Percentiles rank a stretch among this genome's conserved stretches.
Evolutionary conservation across 2,329 filamentous ascomycete genomes (phyloP).

Genomic region (Colletotrichum sp.): DNA sequence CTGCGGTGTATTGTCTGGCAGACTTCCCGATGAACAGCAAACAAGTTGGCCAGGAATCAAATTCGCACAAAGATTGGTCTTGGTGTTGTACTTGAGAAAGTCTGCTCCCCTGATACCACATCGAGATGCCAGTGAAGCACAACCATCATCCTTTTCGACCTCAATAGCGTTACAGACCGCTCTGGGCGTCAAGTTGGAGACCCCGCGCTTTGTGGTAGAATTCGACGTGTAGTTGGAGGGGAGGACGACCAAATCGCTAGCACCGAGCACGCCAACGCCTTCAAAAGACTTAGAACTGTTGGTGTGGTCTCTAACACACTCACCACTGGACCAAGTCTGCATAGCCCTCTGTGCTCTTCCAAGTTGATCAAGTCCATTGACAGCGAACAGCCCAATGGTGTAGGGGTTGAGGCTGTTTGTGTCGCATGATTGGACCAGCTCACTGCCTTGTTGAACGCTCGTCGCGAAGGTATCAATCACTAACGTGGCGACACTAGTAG

Average conservation of each 20-base stretch:
- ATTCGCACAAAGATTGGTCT: conserved; percentile 30
- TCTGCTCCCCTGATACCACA: conserved; percentile 27
- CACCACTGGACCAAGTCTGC: not conserved
- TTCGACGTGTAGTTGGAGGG: not conserved
- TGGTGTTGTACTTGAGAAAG: conserved; percentile 31
- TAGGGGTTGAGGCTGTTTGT: not conserved
- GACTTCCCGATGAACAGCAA: conserved; percentile 39
- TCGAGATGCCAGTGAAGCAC: conserved; percentile 24
- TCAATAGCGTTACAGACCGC: not conserved
- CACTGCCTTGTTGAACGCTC: not conserved
- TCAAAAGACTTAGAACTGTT: not conserved
- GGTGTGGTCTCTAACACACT: not conserved
- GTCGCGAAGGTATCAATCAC: not conserved
- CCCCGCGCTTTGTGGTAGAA: not conserved
- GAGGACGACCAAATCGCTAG: not conserved
- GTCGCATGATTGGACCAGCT: not conserved
- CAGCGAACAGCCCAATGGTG: not conserved
- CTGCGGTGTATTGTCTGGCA: conserved; percentile 37
- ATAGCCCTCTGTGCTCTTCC: not conserved
- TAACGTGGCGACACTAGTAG: not conserved
- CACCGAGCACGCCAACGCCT: not conserved
- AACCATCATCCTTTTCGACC: conserved; percentile 26
- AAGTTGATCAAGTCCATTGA: not conserved
- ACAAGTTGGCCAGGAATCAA: conserved; percentile 37
- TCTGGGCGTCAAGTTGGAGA: not conserved